Percentiles rank a stretch among this genome's conserved stretches.
These are phyloP conservation scores for Metschnikowia orientalis DNA, from an alignment of 805 yeast genomes.

Conservation along the genomic window DNA sequence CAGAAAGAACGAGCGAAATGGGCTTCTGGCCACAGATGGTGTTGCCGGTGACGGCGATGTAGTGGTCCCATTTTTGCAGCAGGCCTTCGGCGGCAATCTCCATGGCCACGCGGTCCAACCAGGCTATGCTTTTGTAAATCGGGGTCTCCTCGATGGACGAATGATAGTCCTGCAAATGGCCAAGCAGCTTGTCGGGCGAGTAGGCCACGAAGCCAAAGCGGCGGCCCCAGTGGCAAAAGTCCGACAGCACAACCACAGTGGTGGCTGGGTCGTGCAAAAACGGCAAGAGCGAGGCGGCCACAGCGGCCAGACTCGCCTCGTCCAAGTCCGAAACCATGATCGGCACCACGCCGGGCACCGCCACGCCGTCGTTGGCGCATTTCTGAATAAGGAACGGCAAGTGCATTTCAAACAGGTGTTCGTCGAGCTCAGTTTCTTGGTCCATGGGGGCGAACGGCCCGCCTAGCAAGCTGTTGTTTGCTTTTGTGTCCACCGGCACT, in stretches of 20 bases:
- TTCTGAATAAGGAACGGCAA: constrained; percentile 64
- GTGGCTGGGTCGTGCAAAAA: constrained; percentile 51
- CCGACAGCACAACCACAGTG: constrained; percentile 79
- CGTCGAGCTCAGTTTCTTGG: constrained; percentile 63
- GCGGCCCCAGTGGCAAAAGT: constrained; percentile 89
- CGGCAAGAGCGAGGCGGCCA: constrained; percentile 49
- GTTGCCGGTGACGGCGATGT: constrained; percentile 68
- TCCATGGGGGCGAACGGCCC: constrained; percentile 52
- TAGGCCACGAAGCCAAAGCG: constrained; percentile 43
- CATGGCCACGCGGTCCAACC: constrained; percentile 71
- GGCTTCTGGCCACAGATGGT: constrained; percentile 95
- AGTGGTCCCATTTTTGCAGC: constrained; percentile 57
- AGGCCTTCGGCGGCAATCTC: constrained; percentile 51
- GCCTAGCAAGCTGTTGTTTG: constrained; percentile 32
- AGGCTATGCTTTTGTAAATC: constrained; percentile 69
- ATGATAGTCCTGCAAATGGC: constrained; percentile 6
- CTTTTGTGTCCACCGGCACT: constrained; percentile 57
- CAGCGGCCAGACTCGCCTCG: constrained; percentile 35
- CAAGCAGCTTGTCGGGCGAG: constrained; percentile 14
- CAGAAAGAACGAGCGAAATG: constrained; percentile 54
- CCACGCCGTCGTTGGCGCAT: constrained; percentile 29
- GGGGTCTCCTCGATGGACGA: constrained; percentile 25
- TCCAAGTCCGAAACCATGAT: constrained; percentile 69
- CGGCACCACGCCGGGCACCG: constrained; percentile 61
- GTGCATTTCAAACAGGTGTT: constrained; percentile 95